Conservation (phyloP, 1,284 basidiomycete species). For the Ganoderma lingzhi region DNA sequence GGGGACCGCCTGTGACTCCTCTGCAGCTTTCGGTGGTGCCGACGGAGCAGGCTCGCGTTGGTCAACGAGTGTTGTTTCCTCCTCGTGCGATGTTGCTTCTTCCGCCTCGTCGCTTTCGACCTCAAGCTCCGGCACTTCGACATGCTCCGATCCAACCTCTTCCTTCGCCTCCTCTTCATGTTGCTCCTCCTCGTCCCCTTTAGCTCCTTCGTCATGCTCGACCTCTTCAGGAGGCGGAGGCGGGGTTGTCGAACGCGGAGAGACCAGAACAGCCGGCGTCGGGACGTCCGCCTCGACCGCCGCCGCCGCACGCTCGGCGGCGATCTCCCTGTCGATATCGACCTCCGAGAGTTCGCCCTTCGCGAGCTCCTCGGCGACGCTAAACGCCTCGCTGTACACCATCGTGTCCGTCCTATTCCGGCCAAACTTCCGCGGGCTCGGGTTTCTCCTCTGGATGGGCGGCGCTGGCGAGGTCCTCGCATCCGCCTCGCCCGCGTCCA, state of each 20-base stretch:
- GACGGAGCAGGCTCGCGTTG: not conserved
- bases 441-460: conserved; percentile 40
- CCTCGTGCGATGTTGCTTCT: conserved; percentile 12
- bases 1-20: not conserved
- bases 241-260: not conserved
- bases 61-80: not conserved
- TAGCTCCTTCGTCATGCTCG: not conserved
- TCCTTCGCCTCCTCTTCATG: conserved; percentile 12
- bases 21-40: not conserved
- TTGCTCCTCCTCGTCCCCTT: not conserved
- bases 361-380: conserved; percentile 51
- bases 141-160: not conserved
- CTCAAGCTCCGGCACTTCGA: not conserved
- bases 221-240: not conserved
- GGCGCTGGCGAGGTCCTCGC: conserved; percentile 39
- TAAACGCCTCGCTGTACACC: conserved; percentile 68
- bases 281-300: conserved; percentile 16
- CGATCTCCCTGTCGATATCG: conserved; percentile 34
- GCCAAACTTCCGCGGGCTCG: conserved; percentile 63
- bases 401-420: conserved; percentile 79
- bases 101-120: not conserved
- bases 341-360: conserved; percentile 39
- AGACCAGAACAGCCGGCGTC: not conserved
- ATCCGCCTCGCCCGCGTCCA: conserved; percentile 3
- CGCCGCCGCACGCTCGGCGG: conserved; percentile 24